phyloP scores from a whole-genome alignment of 2,329 filamentous ascomycete genomes.

The Chaetothyriales sp. region DNA sequence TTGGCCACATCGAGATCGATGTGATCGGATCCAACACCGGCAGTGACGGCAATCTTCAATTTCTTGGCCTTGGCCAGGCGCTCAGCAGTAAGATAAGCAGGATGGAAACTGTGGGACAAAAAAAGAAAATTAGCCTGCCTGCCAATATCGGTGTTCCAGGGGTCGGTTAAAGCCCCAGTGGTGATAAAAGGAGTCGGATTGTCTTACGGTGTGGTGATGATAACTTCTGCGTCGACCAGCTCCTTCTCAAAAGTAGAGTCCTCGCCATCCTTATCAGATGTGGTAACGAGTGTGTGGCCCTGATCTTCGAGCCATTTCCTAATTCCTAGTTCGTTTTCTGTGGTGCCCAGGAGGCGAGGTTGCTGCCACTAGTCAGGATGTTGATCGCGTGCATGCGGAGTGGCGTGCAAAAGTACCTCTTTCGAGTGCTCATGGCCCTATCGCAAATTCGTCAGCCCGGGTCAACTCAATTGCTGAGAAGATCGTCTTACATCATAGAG shows the following conservation, averaged over 20 bases:
- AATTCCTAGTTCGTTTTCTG: constrained; percentile 94
- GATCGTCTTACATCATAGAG: constrained; percentile 64
- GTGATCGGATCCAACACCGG: constrained; percentile 96
- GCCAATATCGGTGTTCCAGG: no score
- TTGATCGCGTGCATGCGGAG: constrained; percentile 30
- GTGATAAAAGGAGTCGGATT: constrained; percentile 3
- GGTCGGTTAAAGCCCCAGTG: no score
- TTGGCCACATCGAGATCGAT: constrained; percentile 94
- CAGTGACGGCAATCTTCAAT: constrained; percentile 90
- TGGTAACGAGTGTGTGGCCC: constrained; percentile 92
- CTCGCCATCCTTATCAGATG: constrained; percentile 92
- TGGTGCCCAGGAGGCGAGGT: constrained; percentile 79
- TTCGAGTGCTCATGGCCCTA: constrained; percentile 69
- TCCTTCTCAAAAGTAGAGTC: constrained; percentile 89
- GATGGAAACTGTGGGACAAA: constrained; percentile 65
- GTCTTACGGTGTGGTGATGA: constrained; percentile 89
- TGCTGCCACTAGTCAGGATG: constrained; percentile 22
- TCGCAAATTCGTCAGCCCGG: background rate
- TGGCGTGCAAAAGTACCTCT: constrained; percentile 18
- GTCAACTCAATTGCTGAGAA: background rate
- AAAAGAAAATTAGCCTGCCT: constrained; percentile 1
- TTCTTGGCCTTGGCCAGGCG: constrained; percentile 97
- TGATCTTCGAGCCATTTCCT: constrained; percentile 95
- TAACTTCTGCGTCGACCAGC: constrained; percentile 90
- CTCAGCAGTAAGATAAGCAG: constrained; percentile 91